A percentile compares a stretch with the other conserved stretches of the same genome.
Conservation (phyloP, 495 filamentous ascomycete genomes). For the Aspergillus biplanus region DNA sequence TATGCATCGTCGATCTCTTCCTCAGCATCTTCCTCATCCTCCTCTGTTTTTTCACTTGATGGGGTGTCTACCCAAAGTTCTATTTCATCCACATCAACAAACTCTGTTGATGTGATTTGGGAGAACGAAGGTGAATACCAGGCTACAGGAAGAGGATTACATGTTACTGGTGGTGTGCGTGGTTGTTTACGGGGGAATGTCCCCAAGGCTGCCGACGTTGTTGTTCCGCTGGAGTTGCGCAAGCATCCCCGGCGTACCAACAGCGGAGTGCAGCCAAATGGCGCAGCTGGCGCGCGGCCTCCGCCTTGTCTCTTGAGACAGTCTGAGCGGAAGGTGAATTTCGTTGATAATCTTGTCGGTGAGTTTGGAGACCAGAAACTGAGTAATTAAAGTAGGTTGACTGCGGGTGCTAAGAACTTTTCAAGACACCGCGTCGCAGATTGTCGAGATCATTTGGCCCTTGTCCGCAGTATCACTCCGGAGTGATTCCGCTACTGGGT, state of each 20-base stretch:
- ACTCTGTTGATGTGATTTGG: slow-evolving; percentile 52
- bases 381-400: background rate
- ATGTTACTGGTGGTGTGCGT: slow-evolving; percentile 30
- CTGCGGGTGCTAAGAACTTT: slow-evolving; percentile 23
- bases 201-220: slow-evolving; percentile 41
- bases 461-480: slow-evolving; percentile 53
- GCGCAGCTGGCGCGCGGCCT: slow-evolving; percentile 59
- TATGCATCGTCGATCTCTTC: slow-evolving; percentile 72
- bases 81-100: slow-evolving; percentile 52
- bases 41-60: slow-evolving; percentile 81
- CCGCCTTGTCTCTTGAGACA: slow-evolving; percentile 87
- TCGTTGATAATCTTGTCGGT: slow-evolving; percentile 99
- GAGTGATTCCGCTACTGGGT: slow-evolving; percentile 48
- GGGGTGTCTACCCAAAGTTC: slow-evolving; percentile 59
- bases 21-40: slow-evolving; percentile 73
- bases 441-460: slow-evolving; percentile 98
- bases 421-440: slow-evolving; percentile 94
- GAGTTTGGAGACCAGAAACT: slow-evolving; percentile 50
- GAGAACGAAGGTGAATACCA: slow-evolving; percentile 48
- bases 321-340: slow-evolving; percentile 90
- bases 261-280: slow-evolving; percentile 41
- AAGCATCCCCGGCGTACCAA: slow-evolving; percentile 83
- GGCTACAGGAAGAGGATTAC: slow-evolving; percentile 31
- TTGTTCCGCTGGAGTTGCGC: slow-evolving; percentile 68
- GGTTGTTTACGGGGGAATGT: slow-evolving; percentile 33